A percentile compares a stretch with the other conserved stretches of the same genome.
Evolutionary conservation across 1,284 basidiomycete species (phyloP).

Genomic region (Ceratobasidium sp.): DNA sequence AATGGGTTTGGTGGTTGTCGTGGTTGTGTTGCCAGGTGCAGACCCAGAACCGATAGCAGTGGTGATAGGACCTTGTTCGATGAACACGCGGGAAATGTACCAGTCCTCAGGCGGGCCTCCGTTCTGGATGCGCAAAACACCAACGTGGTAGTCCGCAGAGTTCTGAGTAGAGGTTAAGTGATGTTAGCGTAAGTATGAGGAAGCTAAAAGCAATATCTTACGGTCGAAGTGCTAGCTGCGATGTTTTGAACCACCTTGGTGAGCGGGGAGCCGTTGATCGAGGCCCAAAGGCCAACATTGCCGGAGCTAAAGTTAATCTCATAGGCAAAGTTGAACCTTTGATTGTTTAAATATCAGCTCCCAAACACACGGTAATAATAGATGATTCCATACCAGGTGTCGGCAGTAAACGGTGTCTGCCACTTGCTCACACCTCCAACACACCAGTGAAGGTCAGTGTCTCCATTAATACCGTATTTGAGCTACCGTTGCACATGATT

Average conservation of each 20-base stretch:
- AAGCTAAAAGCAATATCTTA: not conserved
- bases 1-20: no score
- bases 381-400: conserved; percentile 64
- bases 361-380: not conserved
- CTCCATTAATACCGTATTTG: conserved; percentile 70
- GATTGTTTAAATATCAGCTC: not conserved
- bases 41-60: conserved; percentile 55
- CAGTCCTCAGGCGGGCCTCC: conserved; percentile 69
- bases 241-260: conserved; percentile 66
- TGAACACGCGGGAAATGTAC: conserved; percentile 72
- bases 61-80: conserved; percentile 70
- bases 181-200: not conserved
- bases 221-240: conserved; percentile 66
- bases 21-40: conserved; percentile 27
- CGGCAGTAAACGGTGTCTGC: conserved; percentile 66
- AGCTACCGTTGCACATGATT: conserved; percentile 54
- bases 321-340: conserved; percentile 59
- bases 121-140: conserved; percentile 68
- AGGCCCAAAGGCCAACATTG: conserved; percentile 72
- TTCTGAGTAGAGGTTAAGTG: conserved; percentile 55
- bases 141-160: conserved; percentile 74
- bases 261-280: conserved; percentile 65
- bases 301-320: conserved; percentile 63
- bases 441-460: conserved; percentile 68
- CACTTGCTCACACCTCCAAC: conserved; percentile 65